Evolutionary conservation across 257 asterid genomes (phyloP).

Genomic region (Solanum chiquidenum): DNA sequence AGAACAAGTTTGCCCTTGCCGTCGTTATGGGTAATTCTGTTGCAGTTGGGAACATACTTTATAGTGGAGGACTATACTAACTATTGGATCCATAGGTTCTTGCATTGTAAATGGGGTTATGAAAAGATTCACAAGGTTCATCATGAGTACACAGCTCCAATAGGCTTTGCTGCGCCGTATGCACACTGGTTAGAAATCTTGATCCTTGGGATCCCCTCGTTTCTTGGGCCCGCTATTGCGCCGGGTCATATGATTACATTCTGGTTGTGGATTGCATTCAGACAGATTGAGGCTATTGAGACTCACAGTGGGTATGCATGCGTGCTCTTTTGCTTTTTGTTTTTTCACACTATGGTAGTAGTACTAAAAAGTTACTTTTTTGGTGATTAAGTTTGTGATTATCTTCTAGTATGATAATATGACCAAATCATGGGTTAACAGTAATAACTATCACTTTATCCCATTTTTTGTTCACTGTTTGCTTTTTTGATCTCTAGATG

Average conservation of each 20-base stretch:
- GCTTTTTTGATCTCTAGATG: slow-evolving; percentile 31
- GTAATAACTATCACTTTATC: slow-evolving; percentile 12
- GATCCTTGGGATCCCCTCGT: slow-evolving; percentile 95
- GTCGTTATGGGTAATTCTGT: slow-evolving; percentile 56
- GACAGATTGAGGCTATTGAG: slow-evolving; percentile 98
- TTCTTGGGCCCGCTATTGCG: slow-evolving; percentile 82
- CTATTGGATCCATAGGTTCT: slow-evolving; percentile 90
- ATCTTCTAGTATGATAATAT: slow-evolving; percentile 35
- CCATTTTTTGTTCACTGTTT: slow-evolving; percentile 29
- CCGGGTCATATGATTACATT: slow-evolving; percentile 94
- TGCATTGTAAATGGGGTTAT: slow-evolving; percentile 94
- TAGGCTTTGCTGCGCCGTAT: slow-evolving; percentile 90
- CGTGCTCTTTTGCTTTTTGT: slow-evolving; percentile 29
- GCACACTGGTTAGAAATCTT: slow-evolving; percentile 97
- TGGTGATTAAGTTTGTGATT: slow-evolving; percentile 23
- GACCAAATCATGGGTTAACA: slow-evolving; percentile 53
- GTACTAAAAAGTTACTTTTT: background rate
- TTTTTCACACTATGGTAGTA: background rate
- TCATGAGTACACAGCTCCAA: slow-evolving; percentile 92
- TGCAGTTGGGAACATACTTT: slow-evolving; percentile 72
- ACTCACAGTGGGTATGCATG: slow-evolving; percentile 97
- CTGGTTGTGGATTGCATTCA: slow-evolving; percentile 92
- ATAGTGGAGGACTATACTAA: slow-evolving; percentile 82
- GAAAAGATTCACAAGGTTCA: slow-evolving; percentile 96
- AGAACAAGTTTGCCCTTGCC: slow-evolving; percentile 92